phyloP scores from a whole-genome alignment of 441 rosid genomes.

The Corymbia calophylla region DNA sequence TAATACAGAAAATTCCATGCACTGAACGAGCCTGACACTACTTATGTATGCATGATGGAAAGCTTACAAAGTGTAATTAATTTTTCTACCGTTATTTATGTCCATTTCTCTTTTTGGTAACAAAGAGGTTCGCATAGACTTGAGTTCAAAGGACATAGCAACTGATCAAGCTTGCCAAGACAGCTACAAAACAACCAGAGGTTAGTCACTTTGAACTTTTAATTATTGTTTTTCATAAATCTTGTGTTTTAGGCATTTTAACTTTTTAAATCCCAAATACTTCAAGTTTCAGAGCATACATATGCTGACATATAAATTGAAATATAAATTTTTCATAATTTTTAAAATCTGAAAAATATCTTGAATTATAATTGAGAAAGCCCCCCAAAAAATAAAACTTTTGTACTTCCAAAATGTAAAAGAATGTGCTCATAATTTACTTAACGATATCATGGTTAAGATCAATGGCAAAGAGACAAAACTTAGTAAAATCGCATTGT shows the following conservation, averaged over 20 bases:
- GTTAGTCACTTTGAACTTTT: neutral
- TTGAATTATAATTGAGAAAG: too few species aligned
- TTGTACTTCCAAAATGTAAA: neutral
- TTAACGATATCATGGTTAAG: neutral
- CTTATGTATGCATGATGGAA: neutral
- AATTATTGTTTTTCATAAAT: neutral
- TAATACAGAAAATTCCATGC: too few species aligned
- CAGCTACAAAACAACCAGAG: neutral
- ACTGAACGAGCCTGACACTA: neutral
- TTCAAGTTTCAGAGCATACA: neutral
- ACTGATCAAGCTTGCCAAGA: neutral
- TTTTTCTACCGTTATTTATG: neutral
- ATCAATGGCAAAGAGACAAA: neutral
- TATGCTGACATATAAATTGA: neutral
- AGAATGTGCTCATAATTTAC: neutral
- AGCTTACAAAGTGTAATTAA: fast-evolving
- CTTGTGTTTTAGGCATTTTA: neutral
- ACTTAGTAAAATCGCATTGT: too few species aligned
- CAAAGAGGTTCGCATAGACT: neutral
- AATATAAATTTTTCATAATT: too few species aligned
- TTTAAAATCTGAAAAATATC: neutral
- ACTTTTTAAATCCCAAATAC: neutral
- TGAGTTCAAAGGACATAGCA: neutral
- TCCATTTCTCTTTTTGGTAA: neutral
- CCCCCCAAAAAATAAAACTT: neutral